Percentiles rank a stretch among this genome's conserved stretches.
These are phyloP conservation scores for Ceratocystis destructans DNA, from an alignment of 2,329 filamentous ascomycete genomes.

Conservation along the genomic window DNA sequence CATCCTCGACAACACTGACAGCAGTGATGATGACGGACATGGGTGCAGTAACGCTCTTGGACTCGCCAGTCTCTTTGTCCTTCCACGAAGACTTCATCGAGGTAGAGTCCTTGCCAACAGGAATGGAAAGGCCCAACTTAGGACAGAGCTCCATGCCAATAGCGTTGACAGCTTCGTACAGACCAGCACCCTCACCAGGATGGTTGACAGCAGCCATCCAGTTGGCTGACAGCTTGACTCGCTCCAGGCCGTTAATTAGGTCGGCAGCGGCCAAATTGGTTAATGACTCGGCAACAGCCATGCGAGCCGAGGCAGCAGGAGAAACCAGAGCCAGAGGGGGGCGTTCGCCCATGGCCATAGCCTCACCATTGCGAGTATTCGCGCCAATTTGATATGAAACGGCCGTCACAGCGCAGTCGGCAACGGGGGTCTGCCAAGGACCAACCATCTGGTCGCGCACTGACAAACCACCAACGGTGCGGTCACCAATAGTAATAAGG, in stretches of 20 bases:
- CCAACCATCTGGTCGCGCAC: conserved; percentile 91
- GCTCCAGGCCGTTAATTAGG: conserved; percentile 55
- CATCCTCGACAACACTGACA: conserved; percentile 71
- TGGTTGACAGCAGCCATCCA: conserved; percentile 98
- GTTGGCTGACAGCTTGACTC: conserved; percentile 84
- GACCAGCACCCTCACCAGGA: conserved; percentile 76
- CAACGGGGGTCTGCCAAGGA: conserved; percentile 86
- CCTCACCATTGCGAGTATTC: conserved; percentile 69
- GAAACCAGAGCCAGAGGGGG: conserved; percentile 81
- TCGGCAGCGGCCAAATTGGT: conserved; percentile 79
- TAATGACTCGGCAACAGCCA: conserved; percentile 89
- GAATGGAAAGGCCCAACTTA: conserved; percentile 78
- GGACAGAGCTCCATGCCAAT: conserved; percentile 89
- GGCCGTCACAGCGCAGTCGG: conserved; percentile 84
- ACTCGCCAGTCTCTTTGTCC: conserved; percentile 48
- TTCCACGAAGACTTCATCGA: conserved; percentile 98
- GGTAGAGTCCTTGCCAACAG: conserved; percentile 95
- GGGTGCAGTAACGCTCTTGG: conserved; percentile 80
- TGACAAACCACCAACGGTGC: conserved; percentile 79
- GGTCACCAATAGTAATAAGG: conserved; percentile 90
- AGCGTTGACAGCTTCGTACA: conserved; percentile 88
- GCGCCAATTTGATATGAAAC: conserved; percentile 56
- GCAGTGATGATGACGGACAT: conserved; percentile 85
- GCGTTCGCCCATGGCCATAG: conserved; percentile 96
- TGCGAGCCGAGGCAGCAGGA: conserved; percentile 76